phyloP scores from a whole-genome alignment of 495 filamentous ascomycete species.

The Neurospora terricola region DNA sequence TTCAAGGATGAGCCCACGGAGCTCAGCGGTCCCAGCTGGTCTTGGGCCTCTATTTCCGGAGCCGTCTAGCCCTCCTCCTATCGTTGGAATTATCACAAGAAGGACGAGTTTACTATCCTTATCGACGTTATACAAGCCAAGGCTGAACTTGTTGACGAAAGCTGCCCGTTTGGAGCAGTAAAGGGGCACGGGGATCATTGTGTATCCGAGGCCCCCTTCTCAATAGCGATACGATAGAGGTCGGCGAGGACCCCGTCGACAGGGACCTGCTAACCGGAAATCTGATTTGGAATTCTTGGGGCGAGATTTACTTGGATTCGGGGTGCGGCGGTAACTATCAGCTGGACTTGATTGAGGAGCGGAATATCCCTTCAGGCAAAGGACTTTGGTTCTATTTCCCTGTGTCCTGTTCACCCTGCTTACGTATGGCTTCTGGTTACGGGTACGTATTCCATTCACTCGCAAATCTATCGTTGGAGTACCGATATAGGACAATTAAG shows the following conservation, averaged over 20 bases:
- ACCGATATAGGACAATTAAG: too few relatives aligned
- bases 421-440: too few relatives aligned
- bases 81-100: neutral
- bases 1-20: neutral
- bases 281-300: neutral
- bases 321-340: neutral
- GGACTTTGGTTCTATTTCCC: neutral
- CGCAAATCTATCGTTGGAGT: too few relatives aligned
- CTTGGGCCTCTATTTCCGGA: neutral
- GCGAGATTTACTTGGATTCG: neutral
- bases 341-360: neutral
- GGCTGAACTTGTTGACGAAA: neutral
- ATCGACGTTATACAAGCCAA: neutral
- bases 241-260: neutral
- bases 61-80: neutral
- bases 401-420: too few relatives aligned
- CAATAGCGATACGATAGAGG: neutral
- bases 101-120: conserved; percentile 10
- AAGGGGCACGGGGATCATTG: neutral
- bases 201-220: neutral
- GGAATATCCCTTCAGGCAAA: neutral
- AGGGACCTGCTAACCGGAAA: neutral
- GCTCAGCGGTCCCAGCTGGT: neutral
- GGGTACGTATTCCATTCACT: too few relatives aligned
- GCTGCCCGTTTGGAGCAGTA: neutral